phyloP scores from a whole-genome alignment of 2,329 filamentous ascomycete species.

The Hypoxylon sp. region DNA sequence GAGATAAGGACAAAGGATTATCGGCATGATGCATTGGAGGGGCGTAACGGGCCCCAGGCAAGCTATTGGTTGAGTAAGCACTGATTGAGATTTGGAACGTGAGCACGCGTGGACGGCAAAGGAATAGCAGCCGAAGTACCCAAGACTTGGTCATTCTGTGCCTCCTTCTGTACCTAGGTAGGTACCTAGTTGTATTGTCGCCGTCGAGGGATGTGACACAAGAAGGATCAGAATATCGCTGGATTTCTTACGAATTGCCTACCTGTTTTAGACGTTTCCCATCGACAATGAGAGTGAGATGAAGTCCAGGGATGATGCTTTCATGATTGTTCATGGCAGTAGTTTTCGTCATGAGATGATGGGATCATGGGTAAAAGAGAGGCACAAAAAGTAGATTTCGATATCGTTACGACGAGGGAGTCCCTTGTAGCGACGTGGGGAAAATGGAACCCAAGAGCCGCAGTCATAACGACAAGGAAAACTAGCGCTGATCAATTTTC shows the following conservation, averaged over 20 bases:
- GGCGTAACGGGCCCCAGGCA: not conserved
- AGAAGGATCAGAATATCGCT: not conserved
- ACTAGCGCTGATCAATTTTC: conserved; percentile 5
- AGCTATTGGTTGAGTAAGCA: conserved; percentile 15
- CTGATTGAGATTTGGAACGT: conserved; percentile 8
- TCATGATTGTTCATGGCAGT: not conserved
- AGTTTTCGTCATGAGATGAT: not conserved
- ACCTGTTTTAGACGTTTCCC: not conserved
- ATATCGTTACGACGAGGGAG: not conserved
- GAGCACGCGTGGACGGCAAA: not conserved
- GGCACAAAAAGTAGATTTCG: not conserved
- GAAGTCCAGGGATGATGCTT: not conserved
- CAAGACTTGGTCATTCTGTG: conserved; percentile 1
- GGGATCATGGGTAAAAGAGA: no score
- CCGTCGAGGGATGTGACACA: conserved; percentile 6
- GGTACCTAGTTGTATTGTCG: not conserved
- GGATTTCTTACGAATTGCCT: not conserved
- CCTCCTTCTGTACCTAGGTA: not conserved
- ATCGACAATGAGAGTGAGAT: not conserved
- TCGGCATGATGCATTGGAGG: conserved; percentile 3
- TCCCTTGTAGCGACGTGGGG: not conserved
- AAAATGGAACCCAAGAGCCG: not conserved
- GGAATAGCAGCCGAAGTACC: not conserved
- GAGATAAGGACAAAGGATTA: conserved; percentile 16
- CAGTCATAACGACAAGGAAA: conserved; percentile 4